Evolutionary conservation across 306 rosid genomes (phyloP).

Genomic region (Inga leiocalycina): DNA sequence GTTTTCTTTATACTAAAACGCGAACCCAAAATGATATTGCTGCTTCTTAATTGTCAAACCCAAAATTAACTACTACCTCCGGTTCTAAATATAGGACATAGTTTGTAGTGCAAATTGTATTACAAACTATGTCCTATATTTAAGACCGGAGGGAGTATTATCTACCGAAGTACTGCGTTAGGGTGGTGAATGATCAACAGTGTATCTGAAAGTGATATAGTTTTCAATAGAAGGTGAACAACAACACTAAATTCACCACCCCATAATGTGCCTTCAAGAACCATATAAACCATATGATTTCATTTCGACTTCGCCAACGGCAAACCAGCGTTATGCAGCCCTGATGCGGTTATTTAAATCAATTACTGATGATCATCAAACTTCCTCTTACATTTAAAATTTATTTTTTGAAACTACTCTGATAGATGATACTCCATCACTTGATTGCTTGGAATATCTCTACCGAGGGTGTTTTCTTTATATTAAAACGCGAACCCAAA

Average conservation of each 20-base stretch:
- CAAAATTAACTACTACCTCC: background rate
- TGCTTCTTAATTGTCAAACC: background rate
- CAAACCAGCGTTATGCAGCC: background rate
- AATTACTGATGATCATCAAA: background rate
- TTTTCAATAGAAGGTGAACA: background rate
- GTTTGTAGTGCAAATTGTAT: too few species aligned
- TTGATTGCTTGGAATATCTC: conserved; percentile 3
- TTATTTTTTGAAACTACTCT: background rate
- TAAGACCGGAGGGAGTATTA: too few species aligned
- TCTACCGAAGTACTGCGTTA: background rate
- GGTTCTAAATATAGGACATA: too few species aligned
- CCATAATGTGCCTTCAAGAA: background rate
- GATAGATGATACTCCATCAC: background rate
- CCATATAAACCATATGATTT: background rate
- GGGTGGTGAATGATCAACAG: conserved; percentile 14
- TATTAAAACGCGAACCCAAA: conserved; percentile 21
- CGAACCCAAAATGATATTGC: background rate
- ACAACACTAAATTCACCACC: background rate
- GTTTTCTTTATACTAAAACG: conserved; percentile 19
- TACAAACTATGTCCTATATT: too few species aligned
- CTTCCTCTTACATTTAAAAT: background rate
- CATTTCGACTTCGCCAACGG: background rate
- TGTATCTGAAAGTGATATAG: background rate
- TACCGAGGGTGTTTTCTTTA: background rate
- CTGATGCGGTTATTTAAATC: background rate